A percentile compares a stretch with the other conserved stretches of the same genome.
These are phyloP conservation scores for Hansfordia pulvinata DNA, from an alignment of 2,329 filamentous ascomycete species.

Conservation along the genomic window DNA sequence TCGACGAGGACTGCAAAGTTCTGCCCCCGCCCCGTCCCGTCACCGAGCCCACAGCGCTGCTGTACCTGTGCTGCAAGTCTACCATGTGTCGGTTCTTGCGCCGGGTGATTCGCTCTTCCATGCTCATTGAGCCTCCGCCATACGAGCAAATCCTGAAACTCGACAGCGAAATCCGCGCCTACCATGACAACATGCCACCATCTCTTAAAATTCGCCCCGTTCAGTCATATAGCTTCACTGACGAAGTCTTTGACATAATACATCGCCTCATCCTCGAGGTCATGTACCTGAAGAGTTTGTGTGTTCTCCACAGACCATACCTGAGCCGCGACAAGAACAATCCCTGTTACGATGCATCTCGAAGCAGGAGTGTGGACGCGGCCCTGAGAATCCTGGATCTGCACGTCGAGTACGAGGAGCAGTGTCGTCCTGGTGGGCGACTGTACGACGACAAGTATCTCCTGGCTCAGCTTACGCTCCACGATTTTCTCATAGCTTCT, in stretches of 20 bases:
- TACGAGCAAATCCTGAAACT: constrained; percentile 25
- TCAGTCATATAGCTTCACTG: constrained; percentile 25
- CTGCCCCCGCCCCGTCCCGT: constrained; percentile 27
- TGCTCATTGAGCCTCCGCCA: constrained; percentile 19
- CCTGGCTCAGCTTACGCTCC: constrained; percentile 34
- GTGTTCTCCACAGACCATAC: constrained; percentile 34
- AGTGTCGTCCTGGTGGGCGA: constrained; percentile 32
- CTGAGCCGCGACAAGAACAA: constrained; percentile 25
- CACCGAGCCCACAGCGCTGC: constrained; percentile 26
- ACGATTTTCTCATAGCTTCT: constrained; percentile 44
- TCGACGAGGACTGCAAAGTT: constrained; percentile 28
- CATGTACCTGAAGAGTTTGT: constrained; percentile 32
- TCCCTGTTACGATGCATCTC: constrained; percentile 22
- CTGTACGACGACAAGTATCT: constrained; percentile 39
- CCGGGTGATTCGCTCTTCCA: constrained; percentile 25
- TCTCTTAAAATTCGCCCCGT: constrained; percentile 27
- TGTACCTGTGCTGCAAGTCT: constrained; percentile 29
- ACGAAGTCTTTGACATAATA: constrained; percentile 30
- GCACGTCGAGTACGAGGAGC: constrained; percentile 31
- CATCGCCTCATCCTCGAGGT: constrained; percentile 33
- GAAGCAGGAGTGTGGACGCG: constrained; percentile 25
- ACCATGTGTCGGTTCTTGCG: constrained; percentile 27
- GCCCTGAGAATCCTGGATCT: constrained; percentile 29
- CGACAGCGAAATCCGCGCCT: constrained; percentile 24
- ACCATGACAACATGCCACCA: constrained; percentile 21